Percentiles rank a stretch among this genome's conserved stretches.
Evolutionary conservation across 371 early-diverging fungal species (phyloP).

Genomic region (Parasitella parasitica): DNA sequence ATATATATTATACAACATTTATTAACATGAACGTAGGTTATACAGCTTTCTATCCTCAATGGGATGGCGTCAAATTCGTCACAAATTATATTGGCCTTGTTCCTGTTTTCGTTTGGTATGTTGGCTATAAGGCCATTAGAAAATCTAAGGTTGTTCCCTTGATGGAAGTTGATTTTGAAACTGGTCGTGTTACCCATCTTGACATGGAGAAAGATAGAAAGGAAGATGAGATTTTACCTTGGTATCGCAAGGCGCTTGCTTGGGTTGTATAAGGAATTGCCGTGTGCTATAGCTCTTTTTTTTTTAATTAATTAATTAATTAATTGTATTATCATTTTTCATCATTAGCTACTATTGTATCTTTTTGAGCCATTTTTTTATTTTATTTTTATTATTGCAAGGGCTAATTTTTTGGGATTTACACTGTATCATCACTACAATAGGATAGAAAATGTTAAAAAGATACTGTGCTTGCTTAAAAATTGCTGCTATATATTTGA

Average conservation of each 20-base stretch:
- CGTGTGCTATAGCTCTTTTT: not conserved
- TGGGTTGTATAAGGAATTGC: slow-evolving; percentile 12
- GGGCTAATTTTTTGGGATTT: not conserved
- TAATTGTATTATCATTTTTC: not conserved
- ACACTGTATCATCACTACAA: slow-evolving; percentile 28
- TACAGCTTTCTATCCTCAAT: slow-evolving; percentile 26
- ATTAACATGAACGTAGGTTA: slow-evolving; percentile 19
- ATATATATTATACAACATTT: not conserved
- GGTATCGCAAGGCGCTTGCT: slow-evolving; percentile 20
- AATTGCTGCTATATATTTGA: not conserved
- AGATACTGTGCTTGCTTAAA: not conserved
- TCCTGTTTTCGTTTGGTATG: slow-evolving; percentile 45
- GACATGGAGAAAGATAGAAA: slow-evolving; percentile 36
- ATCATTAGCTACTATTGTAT: not conserved
- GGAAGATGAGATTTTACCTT: slow-evolving; percentile 20
- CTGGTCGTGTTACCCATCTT: slow-evolving; percentile 28
- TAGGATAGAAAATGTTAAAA: not conserved
- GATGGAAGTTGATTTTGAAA: slow-evolving; percentile 41
- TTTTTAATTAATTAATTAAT: not conserved
- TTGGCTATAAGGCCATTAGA: slow-evolving; percentile 47
- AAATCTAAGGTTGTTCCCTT: slow-evolving; percentile 58
- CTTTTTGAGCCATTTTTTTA: too few species aligned
- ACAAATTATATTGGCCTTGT: slow-evolving; percentile 45
- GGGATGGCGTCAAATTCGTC: slow-evolving; percentile 27
- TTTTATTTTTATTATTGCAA: not conserved